Percentiles rank a stretch among this genome's conserved stretches.
Evolutionary conservation across 1,139 yeast genomes (phyloP).

Genomic region (Candida glucosophila): DNA sequence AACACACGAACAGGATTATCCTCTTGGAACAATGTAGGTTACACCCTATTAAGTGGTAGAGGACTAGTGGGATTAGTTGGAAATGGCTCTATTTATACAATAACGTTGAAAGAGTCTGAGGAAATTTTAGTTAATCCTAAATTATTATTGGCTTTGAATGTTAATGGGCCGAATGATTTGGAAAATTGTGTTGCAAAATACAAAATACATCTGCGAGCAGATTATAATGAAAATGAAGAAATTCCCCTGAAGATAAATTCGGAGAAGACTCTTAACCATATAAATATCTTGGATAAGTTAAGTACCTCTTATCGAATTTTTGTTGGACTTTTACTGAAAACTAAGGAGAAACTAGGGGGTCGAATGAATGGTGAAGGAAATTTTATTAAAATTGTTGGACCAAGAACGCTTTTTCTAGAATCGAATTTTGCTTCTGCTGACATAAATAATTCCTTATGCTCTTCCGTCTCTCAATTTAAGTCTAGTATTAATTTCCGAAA

Average conservation of each 20-base stretch:
- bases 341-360: slow-evolving; percentile 7
- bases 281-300: no score
- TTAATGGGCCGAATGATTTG: slow-evolving; percentile 42
- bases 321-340: no score
- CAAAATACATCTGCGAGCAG: slow-evolving; percentile 1
- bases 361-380: slow-evolving; percentile 24
- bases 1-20: slow-evolving; percentile 28
- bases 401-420: slow-evolving; percentile 46
- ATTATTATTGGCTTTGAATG: slow-evolving; percentile 43
- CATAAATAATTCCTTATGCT: neutral
- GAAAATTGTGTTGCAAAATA: slow-evolving; percentile 26
- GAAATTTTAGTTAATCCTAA: slow-evolving; percentile 39
- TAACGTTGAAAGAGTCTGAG: slow-evolving; percentile 38
- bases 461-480: neutral
- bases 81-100: slow-evolving; percentile 44
- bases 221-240: neutral
- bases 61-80: slow-evolving; percentile 54
- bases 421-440: slow-evolving; percentile 14
- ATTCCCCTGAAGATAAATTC: neutral
- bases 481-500: slow-evolving; percentile 1
- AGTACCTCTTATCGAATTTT: no score
- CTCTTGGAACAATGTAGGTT: slow-evolving; percentile 28
- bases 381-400: slow-evolving; percentile 45
- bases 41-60: slow-evolving; percentile 44
- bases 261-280: no score